phyloP scores from a whole-genome alignment of 805 yeast genomes.

The Metahyphopichia silvanorum region DNA sequence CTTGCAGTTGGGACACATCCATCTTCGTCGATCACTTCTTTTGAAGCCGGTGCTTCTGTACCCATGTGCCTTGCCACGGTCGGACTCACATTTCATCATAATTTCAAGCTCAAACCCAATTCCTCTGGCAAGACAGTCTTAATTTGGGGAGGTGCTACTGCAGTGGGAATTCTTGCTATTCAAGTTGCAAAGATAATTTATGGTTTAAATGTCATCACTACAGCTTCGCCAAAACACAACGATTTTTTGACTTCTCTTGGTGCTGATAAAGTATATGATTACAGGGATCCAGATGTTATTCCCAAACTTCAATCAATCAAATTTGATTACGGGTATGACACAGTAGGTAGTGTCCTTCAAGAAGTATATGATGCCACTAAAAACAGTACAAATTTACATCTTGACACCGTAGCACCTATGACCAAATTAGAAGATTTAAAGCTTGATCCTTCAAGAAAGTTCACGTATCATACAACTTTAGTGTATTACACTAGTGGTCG shows the following conservation, averaged over 20 bases:
- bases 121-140: slow-evolving; percentile 35
- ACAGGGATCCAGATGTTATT: slow-evolving; percentile 43
- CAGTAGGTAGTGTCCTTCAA: slow-evolving; percentile 16
- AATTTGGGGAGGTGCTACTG: slow-evolving; percentile 69
- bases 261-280: slow-evolving; percentile 51
- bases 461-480: slow-evolving; percentile 9
- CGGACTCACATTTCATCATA: slow-evolving; percentile 13
- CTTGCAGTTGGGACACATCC: slow-evolving; percentile 8
- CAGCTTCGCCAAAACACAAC: slow-evolving; percentile 49
- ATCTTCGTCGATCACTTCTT: slow-evolving; percentile 6
- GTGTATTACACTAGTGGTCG: slow-evolving; percentile 13
- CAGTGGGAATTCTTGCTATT: slow-evolving; percentile 55
- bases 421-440: slow-evolving; percentile 1
- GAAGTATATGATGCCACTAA: slow-evolving; percentile 12
- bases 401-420: slow-evolving; percentile 9
- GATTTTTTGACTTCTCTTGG: slow-evolving; percentile 42
- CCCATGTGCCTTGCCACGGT: slow-evolving; percentile 13
- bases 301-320: slow-evolving; percentile 34
- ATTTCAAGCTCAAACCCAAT: slow-evolving; percentile 5
- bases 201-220: slow-evolving; percentile 31
- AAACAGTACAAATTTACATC: slow-evolving; percentile 6
- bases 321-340: slow-evolving; percentile 33
- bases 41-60: slow-evolving; percentile 17
- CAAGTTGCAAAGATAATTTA: slow-evolving; percentile 49
- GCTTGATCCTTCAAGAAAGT: slow-evolving; percentile 3